A percentile compares a stretch with the other conserved stretches of the same genome.
Conservation (phyloP, 352 stramenopile species). For the Pythium aristosporum region DNA sequence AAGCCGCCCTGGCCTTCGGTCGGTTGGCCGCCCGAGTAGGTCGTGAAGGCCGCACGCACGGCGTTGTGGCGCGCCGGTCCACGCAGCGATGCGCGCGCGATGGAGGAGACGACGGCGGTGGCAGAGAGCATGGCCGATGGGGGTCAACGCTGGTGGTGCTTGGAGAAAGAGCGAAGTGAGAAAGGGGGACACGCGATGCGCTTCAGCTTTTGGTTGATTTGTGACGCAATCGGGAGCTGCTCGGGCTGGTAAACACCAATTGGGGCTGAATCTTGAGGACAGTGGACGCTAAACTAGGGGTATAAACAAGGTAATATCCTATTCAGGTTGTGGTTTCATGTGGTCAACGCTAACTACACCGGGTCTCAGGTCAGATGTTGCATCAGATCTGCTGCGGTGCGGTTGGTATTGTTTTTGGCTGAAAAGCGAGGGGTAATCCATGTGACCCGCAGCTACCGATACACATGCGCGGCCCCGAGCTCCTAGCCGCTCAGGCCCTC, state of each 20-base stretch:
- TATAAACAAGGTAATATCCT: background rate
- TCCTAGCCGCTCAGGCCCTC: too few species aligned
- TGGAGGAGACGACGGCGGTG: slow-evolving; percentile 3
- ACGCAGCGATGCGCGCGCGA: slow-evolving; percentile 12
- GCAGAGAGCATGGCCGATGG: slow-evolving; percentile 6
- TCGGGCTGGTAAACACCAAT: too few species aligned
- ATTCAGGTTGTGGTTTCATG: background rate
- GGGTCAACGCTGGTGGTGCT: too few species aligned
- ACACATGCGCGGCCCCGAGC: too few species aligned
- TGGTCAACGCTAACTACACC: background rate
- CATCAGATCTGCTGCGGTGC: slow-evolving; percentile 12
- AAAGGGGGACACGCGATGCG: background rate
- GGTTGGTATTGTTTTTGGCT: too few species aligned
- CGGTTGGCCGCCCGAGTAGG: slow-evolving; percentile 88
- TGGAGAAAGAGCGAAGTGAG: background rate
- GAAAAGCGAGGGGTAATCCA: too few species aligned
- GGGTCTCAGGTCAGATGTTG: background rate
- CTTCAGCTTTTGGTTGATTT: slow-evolving; percentile 9
- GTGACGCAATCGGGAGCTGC: background rate
- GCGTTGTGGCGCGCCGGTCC: background rate
- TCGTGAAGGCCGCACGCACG: slow-evolving; percentile 46
- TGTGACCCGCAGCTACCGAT: too few species aligned
- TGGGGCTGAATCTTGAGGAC: background rate
- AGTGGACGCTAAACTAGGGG: background rate
- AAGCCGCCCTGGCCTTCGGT: slow-evolving; percentile 89